Base-by-base conservation (phyloP, 768 basidiomycete species). In the Xerocomellus intermedius region DNA sequence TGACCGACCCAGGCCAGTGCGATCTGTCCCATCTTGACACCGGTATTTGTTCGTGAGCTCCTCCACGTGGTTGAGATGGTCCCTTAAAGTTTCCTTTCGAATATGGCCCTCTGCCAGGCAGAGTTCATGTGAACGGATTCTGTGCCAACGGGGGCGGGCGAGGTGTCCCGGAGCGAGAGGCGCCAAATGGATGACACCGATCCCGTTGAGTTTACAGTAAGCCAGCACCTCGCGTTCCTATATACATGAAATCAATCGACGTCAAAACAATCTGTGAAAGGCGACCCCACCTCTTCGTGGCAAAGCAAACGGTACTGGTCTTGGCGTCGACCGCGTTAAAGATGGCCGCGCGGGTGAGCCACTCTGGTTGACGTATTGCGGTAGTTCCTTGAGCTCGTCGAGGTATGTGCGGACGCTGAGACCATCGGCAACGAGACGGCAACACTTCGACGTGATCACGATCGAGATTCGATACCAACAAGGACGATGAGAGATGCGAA, bases 301-400 rank as follows among this genome's bases (percentile, higher is more conserved):
- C 84, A 85, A 22, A 83, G 70, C 6, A 82, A 65, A 33, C 74
- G 79, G 57, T 83, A 78, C 52, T 80, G 76, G 42, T 75, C 73
- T 66, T 84, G 83, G n/a, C n/a, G n/a, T 73, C 71, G 24, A 69
- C 69, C 0, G 65, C 70, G 19, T 73, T 75, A 55, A 75, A 73
- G 43, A 73, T 74, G 37, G 73, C 73, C 5, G 63, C 54, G 7
- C 72, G 70, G n/a, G 73, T 73, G 8, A 73, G 65, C 10, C 73
- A 14, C 36, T 22, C 24, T 74, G 73, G 38, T 75, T 74, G 30
- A 68, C 36, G 24, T 72, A 73, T 28, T 49, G 48, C 4, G 44
- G 59, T 39, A 22, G 32, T 1, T 65, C 24, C 2, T 45, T 26
- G 16, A 57, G 55, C 10, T 33, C 30, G 0, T 0, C 10, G 6